A percentile compares a stretch with the other conserved stretches of the same genome.
Evolutionary conservation across 1,284 basidiomycete species (phyloP).

Genomic region (Mrakiaceae sp.): DNA sequence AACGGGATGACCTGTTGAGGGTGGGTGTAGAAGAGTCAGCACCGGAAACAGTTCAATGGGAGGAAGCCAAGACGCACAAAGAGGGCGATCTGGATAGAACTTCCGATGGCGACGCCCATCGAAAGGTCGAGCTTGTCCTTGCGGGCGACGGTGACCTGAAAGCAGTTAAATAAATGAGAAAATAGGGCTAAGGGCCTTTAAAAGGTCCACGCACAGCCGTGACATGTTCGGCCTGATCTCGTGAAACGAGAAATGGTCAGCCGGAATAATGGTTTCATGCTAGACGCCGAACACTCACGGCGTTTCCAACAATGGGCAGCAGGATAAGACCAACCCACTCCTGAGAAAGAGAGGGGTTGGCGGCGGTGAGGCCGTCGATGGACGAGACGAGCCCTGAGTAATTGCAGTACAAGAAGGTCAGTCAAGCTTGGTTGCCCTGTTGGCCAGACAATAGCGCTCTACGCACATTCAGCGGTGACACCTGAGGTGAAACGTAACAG

Average conservation of each 20-base stretch:
- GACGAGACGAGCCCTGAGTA: slow-evolving; percentile 8
- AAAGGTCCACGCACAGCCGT: slow-evolving; percentile 21
- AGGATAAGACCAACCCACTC: slow-evolving; percentile 46
- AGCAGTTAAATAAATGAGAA: too few relatives aligned
- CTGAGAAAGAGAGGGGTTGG: slow-evolving; percentile 53
- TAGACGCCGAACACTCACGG: not conserved
- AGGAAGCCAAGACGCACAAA: slow-evolving; percentile 31
- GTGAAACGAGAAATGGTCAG: too few relatives aligned
- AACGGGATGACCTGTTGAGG: slow-evolving; percentile 48
- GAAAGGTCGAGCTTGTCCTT: slow-evolving; percentile 72
- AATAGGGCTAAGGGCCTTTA: too few relatives aligned
- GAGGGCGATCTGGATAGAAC: slow-evolving; percentile 68
- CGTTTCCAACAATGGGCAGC: slow-evolving; percentile 30
- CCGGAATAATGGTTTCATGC: too few relatives aligned
- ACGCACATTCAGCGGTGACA: not conserved
- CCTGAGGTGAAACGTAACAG: not conserved
- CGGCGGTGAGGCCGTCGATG: slow-evolving; percentile 19
- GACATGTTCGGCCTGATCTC: slow-evolving; percentile 25
- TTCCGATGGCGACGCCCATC: slow-evolving; percentile 80
- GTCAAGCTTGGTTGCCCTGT: not conserved
- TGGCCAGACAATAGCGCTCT: not conserved
- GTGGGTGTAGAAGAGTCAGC: not conserved
- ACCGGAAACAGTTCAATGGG: not conserved
- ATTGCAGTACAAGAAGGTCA: not conserved
- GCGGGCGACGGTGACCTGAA: slow-evolving; percentile 41